Evolutionary conservation across 129 eudicot species (phyloP), one percentile per base, ranked within the genome.

Genomic region (Artemisia tridentata): DNA sequence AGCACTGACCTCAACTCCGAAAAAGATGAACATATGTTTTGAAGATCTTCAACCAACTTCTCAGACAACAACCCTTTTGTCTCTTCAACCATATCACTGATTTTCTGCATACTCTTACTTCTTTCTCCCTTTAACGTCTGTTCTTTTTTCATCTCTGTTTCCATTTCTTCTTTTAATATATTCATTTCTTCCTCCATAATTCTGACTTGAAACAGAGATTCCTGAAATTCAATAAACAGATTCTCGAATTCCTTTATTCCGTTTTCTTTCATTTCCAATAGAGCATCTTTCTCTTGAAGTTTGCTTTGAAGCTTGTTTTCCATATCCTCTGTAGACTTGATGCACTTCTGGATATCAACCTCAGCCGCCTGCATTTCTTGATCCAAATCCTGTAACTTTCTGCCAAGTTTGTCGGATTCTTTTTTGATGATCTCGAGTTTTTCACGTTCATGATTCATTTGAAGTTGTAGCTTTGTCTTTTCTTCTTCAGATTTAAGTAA

Each of bases 401-500:
- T 68, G 47, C 17, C 74, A 53, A 84, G 54, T 55, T 64, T 84
- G 74, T 82, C 91, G 17, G 66, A 29, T 65, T 90, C 89, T 58
- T 72, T 78, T 65, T 67, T 86, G 0, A 80, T 43, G 7, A 29
- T 49, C 47, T 68, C 76, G 6, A 86, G 82, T 72, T 81, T 90
- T 74, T 84, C 93, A 31, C 43, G 38, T 18, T 74, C 80, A 65
- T 74, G 80, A 65, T 79, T 90, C 58, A 86, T 79, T 75, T 95
- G 83, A 71, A 77, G 77, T 71, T 90, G 97, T 17, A 84, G 76
- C 84, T 88, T 95, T 7, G 85, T 86, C 74, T 88, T 95, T 72
- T 95, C 91, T 78, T 95, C 99, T 80, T 86, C 95, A 12, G 88
- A 81, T 69, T 84, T 88, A n/a, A 95, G 88, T 63, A 95, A 72